phyloP scores from a whole-genome alignment of 805 yeast genomes.

The Saccharomycopsis babjevae region DNA sequence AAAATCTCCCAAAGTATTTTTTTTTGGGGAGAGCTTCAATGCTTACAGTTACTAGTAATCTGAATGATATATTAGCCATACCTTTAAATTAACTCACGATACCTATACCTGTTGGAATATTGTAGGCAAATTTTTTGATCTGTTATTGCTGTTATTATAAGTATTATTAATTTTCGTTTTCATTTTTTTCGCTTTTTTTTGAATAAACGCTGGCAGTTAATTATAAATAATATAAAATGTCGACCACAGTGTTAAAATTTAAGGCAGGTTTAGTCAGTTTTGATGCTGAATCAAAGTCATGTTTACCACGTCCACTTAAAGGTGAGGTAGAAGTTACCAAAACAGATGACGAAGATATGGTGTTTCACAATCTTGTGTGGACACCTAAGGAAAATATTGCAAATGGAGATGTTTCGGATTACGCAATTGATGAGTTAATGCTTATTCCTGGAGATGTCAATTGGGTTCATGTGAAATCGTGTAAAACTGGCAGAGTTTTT shows the following conservation, averaged over 20 bases:
- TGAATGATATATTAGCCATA: too few species aligned
- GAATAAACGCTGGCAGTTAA: too few species aligned
- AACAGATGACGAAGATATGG: slow-evolving; percentile 54
- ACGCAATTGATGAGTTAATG: slow-evolving; percentile 50
- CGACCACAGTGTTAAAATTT: slow-evolving; percentile 32
- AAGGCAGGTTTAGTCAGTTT: slow-evolving; percentile 72
- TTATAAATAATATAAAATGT: background rate
- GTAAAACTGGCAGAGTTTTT: slow-evolving; percentile 70
- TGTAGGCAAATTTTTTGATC: too few species aligned
- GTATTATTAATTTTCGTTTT: too few species aligned
- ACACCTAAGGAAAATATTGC: slow-evolving; percentile 46
- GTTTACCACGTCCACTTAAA: slow-evolving; percentile 61
- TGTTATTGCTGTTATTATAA: too few species aligned
- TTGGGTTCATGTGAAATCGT: slow-evolving; percentile 58
- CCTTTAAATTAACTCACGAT: too few species aligned
- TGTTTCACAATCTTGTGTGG: slow-evolving; percentile 65
- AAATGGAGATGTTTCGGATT: slow-evolving; percentile 19
- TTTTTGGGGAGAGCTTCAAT: too few species aligned
- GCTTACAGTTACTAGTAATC: too few species aligned
- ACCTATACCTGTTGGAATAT: too few species aligned
- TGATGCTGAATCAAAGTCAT: slow-evolving; percentile 47
- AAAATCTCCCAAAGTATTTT: too few species aligned
- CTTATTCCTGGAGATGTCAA: slow-evolving; percentile 81
- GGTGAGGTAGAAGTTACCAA: slow-evolving; percentile 55
- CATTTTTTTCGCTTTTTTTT: too few species aligned